These are phyloP conservation scores for Salix viminalis DNA, from an alignment of 345 rosid genomes.

Conservation along the genomic window DNA sequence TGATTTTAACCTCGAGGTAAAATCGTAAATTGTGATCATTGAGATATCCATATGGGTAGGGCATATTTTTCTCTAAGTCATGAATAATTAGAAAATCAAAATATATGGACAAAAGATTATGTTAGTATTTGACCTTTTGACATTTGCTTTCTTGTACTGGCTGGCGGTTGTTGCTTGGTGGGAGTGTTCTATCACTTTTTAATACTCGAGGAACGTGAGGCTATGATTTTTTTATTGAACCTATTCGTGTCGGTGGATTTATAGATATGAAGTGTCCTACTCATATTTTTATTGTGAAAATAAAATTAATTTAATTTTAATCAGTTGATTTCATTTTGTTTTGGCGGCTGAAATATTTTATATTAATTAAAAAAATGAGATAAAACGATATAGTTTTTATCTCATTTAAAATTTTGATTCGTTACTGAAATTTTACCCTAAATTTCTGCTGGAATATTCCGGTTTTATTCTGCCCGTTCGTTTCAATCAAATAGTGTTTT, in stretches of 20 bases:
- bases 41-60: background rate
- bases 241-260: conserved; percentile 15
- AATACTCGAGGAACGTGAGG: background rate
- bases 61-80: background rate
- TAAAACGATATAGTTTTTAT: too few species aligned
- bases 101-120: accelerated
- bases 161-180: background rate
- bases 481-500: too few species aligned
- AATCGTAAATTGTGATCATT: background rate
- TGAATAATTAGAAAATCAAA: background rate
- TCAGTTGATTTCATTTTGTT: too few species aligned
- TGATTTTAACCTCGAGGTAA: background rate
- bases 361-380: too few species aligned
- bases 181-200: background rate
- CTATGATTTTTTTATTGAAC: background rate
- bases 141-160: background rate
- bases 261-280: background rate
- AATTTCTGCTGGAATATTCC: accelerated
- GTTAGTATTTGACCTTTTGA: background rate
- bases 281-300: background rate
- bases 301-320: too few species aligned
- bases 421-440: too few species aligned
- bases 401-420: too few species aligned
- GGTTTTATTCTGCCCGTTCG: too few species aligned
- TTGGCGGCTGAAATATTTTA: too few species aligned